Evolutionary conservation across 225 moss, liverwort and hornwort species (phyloP).

Genomic region (Polytrichum commune): DNA sequence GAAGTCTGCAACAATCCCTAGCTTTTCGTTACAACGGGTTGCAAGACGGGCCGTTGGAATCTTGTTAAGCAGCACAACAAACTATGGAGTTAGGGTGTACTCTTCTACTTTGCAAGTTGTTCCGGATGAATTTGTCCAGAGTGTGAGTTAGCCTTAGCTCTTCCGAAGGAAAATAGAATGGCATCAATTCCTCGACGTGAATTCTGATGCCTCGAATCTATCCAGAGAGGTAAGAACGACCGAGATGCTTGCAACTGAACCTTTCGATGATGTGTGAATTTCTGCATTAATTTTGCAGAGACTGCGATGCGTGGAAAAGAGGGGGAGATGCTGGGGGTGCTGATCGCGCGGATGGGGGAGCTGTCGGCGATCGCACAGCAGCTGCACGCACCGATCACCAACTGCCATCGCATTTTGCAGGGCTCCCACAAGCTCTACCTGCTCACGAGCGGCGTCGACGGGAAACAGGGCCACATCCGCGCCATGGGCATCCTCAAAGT

Average conservation of each 20-base stretch:
- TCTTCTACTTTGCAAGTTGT: neutral
- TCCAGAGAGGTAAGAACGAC: neutral
- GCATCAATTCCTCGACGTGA: neutral
- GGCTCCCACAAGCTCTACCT: slow-evolving; percentile 75
- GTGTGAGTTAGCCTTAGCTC: no score
- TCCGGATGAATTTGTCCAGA: no score
- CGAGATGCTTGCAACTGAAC: slow-evolving; percentile 1
- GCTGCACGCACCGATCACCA: slow-evolving; percentile 76
- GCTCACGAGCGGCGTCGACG: slow-evolving; percentile 59
- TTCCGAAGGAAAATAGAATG: neutral
- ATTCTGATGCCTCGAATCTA: no score
- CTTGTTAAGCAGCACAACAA: neutral
- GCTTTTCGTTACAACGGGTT: neutral
- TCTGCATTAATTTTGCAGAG: slow-evolving; percentile 19
- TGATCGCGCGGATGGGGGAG: slow-evolving; percentile 67
- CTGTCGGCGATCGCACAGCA: slow-evolving; percentile 84
- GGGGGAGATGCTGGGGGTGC: slow-evolving; percentile 63
- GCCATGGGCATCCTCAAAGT: slow-evolving; percentile 92
- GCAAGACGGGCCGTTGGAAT: neutral
- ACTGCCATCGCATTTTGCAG: slow-evolving; percentile 59
- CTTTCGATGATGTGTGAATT: neutral
- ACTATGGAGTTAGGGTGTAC: neutral
- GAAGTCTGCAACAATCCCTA: neutral
- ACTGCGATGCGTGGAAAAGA: slow-evolving; percentile 42
- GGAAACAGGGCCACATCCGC: slow-evolving; percentile 61